phyloP scores from a whole-genome alignment of 345 rosid species.

The Brassica napus region DNA sequence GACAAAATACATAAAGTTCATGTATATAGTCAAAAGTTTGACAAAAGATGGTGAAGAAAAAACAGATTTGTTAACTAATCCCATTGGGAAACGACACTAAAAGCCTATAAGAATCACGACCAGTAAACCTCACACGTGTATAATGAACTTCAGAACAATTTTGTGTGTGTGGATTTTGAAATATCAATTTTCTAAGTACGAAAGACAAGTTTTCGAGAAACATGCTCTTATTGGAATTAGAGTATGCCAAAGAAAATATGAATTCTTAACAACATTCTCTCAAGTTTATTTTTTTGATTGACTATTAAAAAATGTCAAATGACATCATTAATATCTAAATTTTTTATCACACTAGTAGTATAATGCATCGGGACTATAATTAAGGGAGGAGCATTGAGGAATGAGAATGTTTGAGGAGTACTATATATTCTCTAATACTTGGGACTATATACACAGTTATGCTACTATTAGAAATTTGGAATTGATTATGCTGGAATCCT shows the following conservation, averaged over 20 bases:
- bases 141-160: conserved; percentile 7
- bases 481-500: too few relatives aligned
- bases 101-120: conserved; percentile 36
- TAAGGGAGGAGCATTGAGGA: background rate
- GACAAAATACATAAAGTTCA: too few relatives aligned
- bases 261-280: conserved; percentile 34
- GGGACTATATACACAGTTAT: too few relatives aligned
- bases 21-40: too few relatives aligned
- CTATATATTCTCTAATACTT: background rate
- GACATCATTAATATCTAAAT: conserved; percentile 9
- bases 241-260: conserved; percentile 19
- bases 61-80: too few relatives aligned
- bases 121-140: conserved; percentile 28
- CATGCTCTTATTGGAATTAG: conserved; percentile 35
- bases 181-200: conserved; percentile 8
- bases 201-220: conserved; percentile 37
- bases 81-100: too few relatives aligned
- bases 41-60: too few relatives aligned
- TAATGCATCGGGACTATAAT: conserved; percentile 32
- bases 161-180: background rate
- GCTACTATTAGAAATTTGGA: too few relatives aligned
- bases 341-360: conserved; percentile 23
- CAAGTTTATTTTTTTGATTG: conserved; percentile 19
- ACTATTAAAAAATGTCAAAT: background rate
- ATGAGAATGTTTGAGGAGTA: conserved; percentile 18